Conservation (phyloP, 2,329 filamentous ascomycete species). For the Apiospora aurea region DNA sequence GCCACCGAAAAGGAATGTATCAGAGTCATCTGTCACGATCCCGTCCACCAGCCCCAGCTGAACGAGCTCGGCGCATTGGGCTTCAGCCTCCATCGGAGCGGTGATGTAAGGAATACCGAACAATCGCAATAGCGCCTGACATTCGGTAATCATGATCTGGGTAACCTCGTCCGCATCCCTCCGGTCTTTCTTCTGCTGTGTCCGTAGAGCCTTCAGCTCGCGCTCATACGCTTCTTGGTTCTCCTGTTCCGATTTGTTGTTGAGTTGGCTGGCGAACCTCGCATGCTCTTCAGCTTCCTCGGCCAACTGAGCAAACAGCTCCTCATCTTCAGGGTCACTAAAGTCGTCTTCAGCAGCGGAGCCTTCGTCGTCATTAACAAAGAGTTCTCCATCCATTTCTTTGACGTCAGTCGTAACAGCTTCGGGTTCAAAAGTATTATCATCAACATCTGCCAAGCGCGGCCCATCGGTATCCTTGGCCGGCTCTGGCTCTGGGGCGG, state of each 20-base stretch:
- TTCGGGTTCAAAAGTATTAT: constrained; percentile 32
- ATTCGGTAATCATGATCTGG: constrained; percentile 94
- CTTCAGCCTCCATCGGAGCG: constrained; percentile 98
- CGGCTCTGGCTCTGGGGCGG: constrained; percentile 36
- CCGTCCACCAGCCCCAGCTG: constrained; percentile 88
- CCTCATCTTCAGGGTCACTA: constrained; percentile 91
- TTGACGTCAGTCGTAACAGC: constrained; percentile 29
- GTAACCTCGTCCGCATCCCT: constrained; percentile 97
- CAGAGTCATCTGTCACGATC: constrained; percentile 96
- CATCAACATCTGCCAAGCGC: constrained; percentile 13
- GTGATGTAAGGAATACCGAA: constrained; percentile 98
- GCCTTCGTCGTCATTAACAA: constrained; percentile 65
- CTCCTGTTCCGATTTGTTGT: constrained; percentile 73
- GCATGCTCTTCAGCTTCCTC: constrained; percentile 93
- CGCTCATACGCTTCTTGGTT: constrained; percentile 83
- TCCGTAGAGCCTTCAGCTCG: constrained; percentile 85
- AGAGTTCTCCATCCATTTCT: constrained; percentile 47
- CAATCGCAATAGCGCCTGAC: constrained; percentile 85
- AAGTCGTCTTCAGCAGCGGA: constrained; percentile 70
- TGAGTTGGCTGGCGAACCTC: constrained; percentile 87
- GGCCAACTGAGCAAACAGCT: constrained; percentile 84
- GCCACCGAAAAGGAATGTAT: constrained; percentile 95
- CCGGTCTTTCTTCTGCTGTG: constrained; percentile 95
- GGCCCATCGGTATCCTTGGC: constrained; percentile 32
- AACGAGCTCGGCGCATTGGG: constrained; percentile 94